A percentile compares a stretch with the other conserved stretches of the same genome.
phyloP scores from a whole-genome alignment of 495 filamentous ascomycete species.

The Friedmanniomyces endolithicus region DNA sequence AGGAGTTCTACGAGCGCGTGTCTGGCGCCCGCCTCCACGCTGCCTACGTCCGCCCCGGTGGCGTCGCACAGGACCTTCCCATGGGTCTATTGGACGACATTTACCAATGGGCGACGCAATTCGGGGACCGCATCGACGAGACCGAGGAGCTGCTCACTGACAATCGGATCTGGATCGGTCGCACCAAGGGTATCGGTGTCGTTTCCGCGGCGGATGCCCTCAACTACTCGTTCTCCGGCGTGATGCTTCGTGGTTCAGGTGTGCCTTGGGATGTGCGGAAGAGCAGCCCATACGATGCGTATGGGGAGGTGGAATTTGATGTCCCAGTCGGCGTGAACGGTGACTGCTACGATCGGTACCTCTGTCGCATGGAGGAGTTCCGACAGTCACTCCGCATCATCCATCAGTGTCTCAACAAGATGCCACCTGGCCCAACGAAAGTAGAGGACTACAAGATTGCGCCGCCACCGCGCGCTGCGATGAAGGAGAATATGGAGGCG shows the following conservation, averaged over 20 bases:
- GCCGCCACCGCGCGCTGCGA: slow-evolving; percentile 89
- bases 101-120: slow-evolving; percentile 99
- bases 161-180: slow-evolving; percentile 96
- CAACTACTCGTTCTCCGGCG: slow-evolving; percentile 90
- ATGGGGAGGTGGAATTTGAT: slow-evolving; percentile 95
- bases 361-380: slow-evolving; percentile 99
- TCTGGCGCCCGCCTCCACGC: slow-evolving; percentile 96
- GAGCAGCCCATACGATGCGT: slow-evolving; percentile 90
- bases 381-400: slow-evolving; percentile 94
- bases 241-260: slow-evolving; percentile 94
- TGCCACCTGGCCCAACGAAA: slow-evolving; percentile 84
- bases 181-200: slow-evolving; percentile 83
- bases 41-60: slow-evolving; percentile 94
- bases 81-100: slow-evolving; percentile 95
- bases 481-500: slow-evolving; percentile 99
- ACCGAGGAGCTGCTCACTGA: slow-evolving; percentile 97
- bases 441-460: slow-evolving; percentile 98
- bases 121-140: slow-evolving; percentile 97
- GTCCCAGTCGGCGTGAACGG: slow-evolving; percentile 93
- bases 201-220: slow-evolving; percentile 84
- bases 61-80: slow-evolving; percentile 91
- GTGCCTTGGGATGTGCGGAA: slow-evolving; percentile 98
- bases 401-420: slow-evolving; percentile 97
- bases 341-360: slow-evolving; percentile 97
- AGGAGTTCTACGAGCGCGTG: slow-evolving; percentile 99